These are phyloP conservation scores for Canariomyces notabilis DNA, from an alignment of 2,329 filamentous ascomycete genomes.

Conservation along the genomic window DNA sequence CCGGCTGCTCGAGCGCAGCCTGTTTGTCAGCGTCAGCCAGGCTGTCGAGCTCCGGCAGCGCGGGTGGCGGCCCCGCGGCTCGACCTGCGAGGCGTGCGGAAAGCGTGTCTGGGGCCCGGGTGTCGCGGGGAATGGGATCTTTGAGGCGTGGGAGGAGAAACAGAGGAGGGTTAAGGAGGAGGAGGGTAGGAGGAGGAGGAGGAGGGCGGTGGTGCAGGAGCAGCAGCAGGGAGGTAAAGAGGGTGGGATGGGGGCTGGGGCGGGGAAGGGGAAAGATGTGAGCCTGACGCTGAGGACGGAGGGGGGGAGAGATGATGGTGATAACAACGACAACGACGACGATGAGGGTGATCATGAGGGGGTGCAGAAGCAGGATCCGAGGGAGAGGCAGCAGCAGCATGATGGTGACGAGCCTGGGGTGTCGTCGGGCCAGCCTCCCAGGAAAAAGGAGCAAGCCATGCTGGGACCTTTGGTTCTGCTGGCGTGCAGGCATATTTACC, in stretches of 20 bases:
- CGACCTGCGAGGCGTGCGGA: constrained; percentile 82
- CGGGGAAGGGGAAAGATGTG: constrained; percentile 49
- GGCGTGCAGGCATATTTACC: constrained; percentile 67
- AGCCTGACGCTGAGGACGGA: constrained; percentile 25
- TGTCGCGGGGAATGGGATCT: constrained; percentile 63
- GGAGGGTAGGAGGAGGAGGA: constrained; percentile 16
- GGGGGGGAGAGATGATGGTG: constrained; percentile 36
- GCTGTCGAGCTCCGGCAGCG: constrained; percentile 70
- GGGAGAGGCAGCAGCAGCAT: constrained; percentile 32
- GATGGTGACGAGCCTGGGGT: constrained; percentile 18
- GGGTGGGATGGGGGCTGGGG: too few relatives aligned
- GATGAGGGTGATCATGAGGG: constrained; percentile 34
- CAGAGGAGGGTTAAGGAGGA: constrained; percentile 34
- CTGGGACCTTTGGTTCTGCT: constrained; percentile 62
- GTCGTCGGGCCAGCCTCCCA: constrained; percentile 27
- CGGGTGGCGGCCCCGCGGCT: constrained; percentile 84
- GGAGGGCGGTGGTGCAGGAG: too few relatives aligned
- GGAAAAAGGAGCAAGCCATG: constrained; percentile 38
- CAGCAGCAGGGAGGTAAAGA: too few relatives aligned
- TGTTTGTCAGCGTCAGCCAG: constrained; percentile 77
- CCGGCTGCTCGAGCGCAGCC: constrained; percentile 77
- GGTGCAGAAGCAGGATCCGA: constrained; percentile 32
- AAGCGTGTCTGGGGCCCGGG: constrained; percentile 85
- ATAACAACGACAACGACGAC: constrained; percentile 38
- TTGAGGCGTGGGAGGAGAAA: constrained; percentile 73